Percentiles rank a stretch among this genome's conserved stretches.
phyloP scores from a whole-genome alignment of 2,329 filamentous ascomycete species.

The Ceratocystis cubensis region DNA sequence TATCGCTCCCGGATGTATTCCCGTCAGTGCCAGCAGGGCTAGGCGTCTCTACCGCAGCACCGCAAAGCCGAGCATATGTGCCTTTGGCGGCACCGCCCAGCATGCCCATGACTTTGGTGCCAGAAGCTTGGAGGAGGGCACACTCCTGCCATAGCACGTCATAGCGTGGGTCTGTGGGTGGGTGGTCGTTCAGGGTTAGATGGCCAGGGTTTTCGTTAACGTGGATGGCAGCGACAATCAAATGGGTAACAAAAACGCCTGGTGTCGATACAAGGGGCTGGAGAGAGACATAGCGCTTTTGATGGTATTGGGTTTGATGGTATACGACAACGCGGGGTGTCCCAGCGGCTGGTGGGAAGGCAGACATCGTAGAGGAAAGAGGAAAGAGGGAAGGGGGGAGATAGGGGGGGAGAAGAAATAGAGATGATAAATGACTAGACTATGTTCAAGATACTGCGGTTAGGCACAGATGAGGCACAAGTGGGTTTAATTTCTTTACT shows the following conservation, averaged over 20 bases:
- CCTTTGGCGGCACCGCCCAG: conserved; percentile 73
- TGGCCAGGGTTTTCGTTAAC: conserved; percentile 54
- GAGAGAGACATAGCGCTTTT: conserved; percentile 36
- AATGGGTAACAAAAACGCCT: conserved; percentile 48
- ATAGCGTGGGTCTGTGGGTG: conserved; percentile 54
- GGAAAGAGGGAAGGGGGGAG: neutral
- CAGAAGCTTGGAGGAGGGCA: conserved; percentile 54
- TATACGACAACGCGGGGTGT: conserved; percentile 37
- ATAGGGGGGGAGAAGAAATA: neutral
- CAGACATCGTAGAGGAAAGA: conserved; percentile 7
- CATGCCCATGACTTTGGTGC: conserved; percentile 75
- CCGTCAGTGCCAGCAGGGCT: neutral
- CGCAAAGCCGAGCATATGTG: conserved; percentile 45
- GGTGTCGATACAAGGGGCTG: conserved; percentile 40
- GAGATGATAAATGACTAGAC: neutral
- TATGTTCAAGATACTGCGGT: neutral
- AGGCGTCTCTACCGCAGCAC: conserved; percentile 36
- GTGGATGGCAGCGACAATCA: conserved; percentile 79
- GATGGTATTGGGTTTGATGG: conserved; percentile 44
- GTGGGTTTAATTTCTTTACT: neutral
- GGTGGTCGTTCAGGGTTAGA: conserved; percentile 70
- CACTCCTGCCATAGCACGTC: conserved; percentile 68
- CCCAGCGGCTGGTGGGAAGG: conserved; percentile 27
- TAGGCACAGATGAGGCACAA: neutral
- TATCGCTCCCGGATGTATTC: neutral